Conservation (phyloP, 306 rosid genomes). For the Gillenia trifoliata region DNA sequence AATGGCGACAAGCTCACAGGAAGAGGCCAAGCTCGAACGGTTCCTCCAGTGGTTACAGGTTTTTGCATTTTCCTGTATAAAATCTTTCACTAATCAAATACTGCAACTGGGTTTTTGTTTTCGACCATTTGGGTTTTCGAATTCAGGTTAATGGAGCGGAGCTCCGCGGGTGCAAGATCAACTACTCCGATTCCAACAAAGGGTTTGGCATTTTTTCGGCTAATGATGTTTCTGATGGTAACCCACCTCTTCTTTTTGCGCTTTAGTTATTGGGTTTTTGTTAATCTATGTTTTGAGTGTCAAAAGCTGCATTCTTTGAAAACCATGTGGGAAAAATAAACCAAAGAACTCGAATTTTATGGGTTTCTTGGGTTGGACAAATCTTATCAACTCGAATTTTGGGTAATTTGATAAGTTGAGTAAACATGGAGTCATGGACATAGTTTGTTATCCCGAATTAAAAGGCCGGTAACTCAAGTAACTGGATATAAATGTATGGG, state of each 20-base stretch:
- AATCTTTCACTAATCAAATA: background rate
- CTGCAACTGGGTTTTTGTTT: background rate
- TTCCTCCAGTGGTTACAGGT: constrained; percentile 85
- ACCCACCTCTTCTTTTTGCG: constrained; percentile 8
- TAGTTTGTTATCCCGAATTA: background rate
- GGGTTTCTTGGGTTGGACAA: background rate
- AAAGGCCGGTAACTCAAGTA: background rate
- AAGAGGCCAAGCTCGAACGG: constrained; percentile 53
- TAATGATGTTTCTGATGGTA: constrained; percentile 67
- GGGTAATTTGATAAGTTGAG: background rate
- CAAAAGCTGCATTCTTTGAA: background rate
- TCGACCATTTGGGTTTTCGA: constrained; percentile 21
- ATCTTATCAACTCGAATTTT: background rate
- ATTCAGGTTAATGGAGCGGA: constrained; percentile 71
- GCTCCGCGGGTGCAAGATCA: constrained; percentile 71
- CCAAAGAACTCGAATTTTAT: background rate
- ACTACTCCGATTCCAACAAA: constrained; percentile 66
- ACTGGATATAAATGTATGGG: background rate
- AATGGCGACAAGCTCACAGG: constrained; percentile 67
- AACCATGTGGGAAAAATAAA: constrained; percentile 1
- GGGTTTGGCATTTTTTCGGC: constrained; percentile 76
- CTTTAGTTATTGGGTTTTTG: background rate
- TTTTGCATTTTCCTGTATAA: background rate
- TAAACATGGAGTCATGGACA: background rate
- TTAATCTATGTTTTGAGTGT: constrained; percentile 5